These are phyloP conservation scores for Serendipita sp. DNA, from an alignment of 768 basidiomycete genomes.

Conservation along the genomic window DNA sequence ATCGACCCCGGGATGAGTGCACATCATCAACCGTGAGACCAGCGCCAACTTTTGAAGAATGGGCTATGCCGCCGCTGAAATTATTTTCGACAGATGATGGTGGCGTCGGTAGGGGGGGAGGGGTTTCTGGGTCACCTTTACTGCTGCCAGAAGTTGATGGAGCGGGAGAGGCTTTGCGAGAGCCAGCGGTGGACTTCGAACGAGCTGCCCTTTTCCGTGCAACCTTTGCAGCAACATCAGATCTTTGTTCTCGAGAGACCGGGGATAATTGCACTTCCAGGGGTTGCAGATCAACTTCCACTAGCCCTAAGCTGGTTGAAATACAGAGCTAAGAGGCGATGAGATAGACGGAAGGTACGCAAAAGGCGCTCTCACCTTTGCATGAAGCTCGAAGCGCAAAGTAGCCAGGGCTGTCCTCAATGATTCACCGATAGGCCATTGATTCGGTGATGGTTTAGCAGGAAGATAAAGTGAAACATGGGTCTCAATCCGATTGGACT, in stretches of 20 bases:
- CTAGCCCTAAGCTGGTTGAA: background rate
- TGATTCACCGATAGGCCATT: conserved; percentile 72
- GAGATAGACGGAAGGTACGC: background rate
- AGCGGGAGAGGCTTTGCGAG: background rate
- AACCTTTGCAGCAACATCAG: background rate
- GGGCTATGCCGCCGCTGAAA: background rate
- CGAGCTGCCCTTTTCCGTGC: background rate
- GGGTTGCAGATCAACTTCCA: background rate
- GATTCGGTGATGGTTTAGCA: conserved; percentile 25
- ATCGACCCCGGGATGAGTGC: background rate
- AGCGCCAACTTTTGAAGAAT: background rate
- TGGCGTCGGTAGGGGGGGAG: background rate
- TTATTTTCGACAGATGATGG: background rate
- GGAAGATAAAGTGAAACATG: conserved; percentile 5
- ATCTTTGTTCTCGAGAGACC: background rate
- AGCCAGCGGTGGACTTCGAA: background rate
- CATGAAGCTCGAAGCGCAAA: conserved; percentile 53
- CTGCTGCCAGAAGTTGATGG: conserved; percentile 6
- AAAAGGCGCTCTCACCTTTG: conserved; percentile 37
- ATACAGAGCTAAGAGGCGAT: background rate
- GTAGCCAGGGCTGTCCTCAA: conserved; percentile 47
- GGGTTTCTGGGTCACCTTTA: background rate
- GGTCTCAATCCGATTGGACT: background rate
- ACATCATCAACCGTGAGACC: background rate
- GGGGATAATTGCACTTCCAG: background rate